Percentiles rank a stretch among this genome's conserved stretches.
Conservation (phyloP, 1,139 yeast genomes). For the Wickerhamomyces sp. region DNA sequence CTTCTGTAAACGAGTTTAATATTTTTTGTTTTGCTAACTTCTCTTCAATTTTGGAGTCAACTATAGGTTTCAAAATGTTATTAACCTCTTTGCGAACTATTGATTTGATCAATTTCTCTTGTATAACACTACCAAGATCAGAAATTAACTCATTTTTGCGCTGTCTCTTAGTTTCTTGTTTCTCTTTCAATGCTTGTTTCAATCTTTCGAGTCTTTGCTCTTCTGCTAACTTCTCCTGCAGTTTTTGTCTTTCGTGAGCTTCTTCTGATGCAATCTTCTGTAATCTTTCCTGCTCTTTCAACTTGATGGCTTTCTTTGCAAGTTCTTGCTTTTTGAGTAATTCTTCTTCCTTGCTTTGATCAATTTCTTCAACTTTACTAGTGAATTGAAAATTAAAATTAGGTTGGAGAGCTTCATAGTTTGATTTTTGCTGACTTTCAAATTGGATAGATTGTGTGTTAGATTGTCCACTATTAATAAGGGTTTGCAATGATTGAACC, state of each 20-base stretch:
- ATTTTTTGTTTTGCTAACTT: constrained; percentile 29
- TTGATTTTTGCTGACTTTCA: background rate
- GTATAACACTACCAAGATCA: constrained; percentile 20
- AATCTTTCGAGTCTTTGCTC: constrained; percentile 4
- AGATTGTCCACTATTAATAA: constrained; percentile 32
- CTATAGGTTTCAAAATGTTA: constrained; percentile 29
- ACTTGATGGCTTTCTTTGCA: constrained; percentile 5
- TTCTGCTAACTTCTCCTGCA: constrained; percentile 5
- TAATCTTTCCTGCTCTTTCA: constrained; percentile 5
- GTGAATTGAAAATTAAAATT: background rate
- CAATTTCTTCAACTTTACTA: background rate
- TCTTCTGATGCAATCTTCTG: background rate
- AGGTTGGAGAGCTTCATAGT: background rate
- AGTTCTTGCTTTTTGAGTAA: constrained; percentile 1
- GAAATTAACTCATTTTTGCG: constrained; percentile 11
- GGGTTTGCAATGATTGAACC: constrained; percentile 25
- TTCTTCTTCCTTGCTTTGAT: constrained; percentile 6
- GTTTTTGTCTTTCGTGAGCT: constrained; percentile 6
- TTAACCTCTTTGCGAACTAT: constrained; percentile 12
- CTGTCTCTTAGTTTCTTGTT: constrained; percentile 13
- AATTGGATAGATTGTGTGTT: constrained; percentile 6
- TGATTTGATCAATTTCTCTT: constrained; percentile 23
- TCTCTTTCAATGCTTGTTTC: constrained; percentile 11
- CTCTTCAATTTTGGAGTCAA: constrained; percentile 29
- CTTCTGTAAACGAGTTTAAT: constrained; percentile 39